These are phyloP conservation scores for Penicillium sp. DNA, from an alignment of 2,329 filamentous ascomycete genomes.

Conservation along the genomic window DNA sequence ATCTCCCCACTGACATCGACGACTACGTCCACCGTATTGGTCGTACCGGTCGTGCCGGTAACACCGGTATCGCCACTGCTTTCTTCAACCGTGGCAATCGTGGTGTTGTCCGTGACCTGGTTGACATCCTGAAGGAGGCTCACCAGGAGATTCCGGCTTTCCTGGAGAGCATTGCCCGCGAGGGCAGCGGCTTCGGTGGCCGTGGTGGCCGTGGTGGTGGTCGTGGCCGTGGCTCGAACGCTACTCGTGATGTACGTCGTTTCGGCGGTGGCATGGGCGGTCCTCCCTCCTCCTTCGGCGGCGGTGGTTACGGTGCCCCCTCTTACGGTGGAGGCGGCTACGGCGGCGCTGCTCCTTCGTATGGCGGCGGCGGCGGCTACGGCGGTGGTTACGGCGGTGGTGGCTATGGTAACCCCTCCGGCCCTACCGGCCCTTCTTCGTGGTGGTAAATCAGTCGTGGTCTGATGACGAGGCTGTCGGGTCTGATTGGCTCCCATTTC, in stretches of 20 bases:
- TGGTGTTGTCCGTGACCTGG: slow-evolving; percentile 89
- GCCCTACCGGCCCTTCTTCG: slow-evolving; percentile 46
- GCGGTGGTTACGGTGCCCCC: slow-evolving; percentile 23
- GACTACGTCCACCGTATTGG: slow-evolving; percentile 99
- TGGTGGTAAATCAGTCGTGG: slow-evolving; percentile 47
- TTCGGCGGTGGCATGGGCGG: slow-evolving; percentile 45
- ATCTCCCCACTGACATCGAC: slow-evolving; percentile 96
- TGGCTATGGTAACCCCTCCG: slow-evolving; percentile 46
- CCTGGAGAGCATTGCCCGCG: slow-evolving; percentile 94
- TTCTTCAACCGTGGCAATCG: slow-evolving; percentile 99
- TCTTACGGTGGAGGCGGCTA: slow-evolving; percentile 28
- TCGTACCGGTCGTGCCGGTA: slow-evolving; percentile 98
- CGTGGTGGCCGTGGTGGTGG: slow-evolving; percentile 68
- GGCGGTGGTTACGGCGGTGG: slow-evolving; percentile 36
- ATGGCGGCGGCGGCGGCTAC: slow-evolving; percentile 24
- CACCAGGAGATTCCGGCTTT: slow-evolving; percentile 94
- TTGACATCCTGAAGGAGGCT: slow-evolving; percentile 97
- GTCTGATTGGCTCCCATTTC: slow-evolving; percentile 36
- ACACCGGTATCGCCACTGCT: slow-evolving; percentile 95
- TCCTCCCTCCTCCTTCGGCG: slow-evolving; percentile 33
- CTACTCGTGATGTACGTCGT: slow-evolving; percentile 88
- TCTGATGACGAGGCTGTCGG: slow-evolving; percentile 38
- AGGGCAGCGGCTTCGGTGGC: slow-evolving; percentile 76
- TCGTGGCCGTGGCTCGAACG: slow-evolving; percentile 54
- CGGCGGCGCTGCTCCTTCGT: slow-evolving; percentile 27